Percentiles rank a stretch among this genome's conserved stretches.
phyloP scores from a whole-genome alignment of 768 basidiomycete genomes.

The Serpula lacrymans region DNA sequence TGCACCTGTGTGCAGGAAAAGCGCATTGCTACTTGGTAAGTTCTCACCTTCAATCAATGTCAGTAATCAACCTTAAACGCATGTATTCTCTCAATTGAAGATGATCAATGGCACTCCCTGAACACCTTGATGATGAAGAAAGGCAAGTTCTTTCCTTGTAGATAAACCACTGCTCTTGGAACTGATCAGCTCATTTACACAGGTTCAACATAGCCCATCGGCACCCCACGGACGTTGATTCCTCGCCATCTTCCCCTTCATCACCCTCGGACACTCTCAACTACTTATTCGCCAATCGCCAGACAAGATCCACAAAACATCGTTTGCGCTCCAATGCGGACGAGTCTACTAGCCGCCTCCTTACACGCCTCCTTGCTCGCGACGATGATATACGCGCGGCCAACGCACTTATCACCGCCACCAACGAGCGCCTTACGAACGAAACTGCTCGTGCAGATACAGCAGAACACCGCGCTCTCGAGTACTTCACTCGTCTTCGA shows the following conservation, averaged over 20 bases:
- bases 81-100: neutral
- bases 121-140: constrained; percentile 26
- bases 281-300: constrained; percentile 15
- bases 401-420: constrained; percentile 21
- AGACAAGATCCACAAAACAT: constrained; percentile 23
- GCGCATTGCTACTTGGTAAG: too few species aligned
- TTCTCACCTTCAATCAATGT: too few species aligned
- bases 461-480: constrained; percentile 46
- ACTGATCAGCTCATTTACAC: neutral
- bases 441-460: constrained; percentile 41
- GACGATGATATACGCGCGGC: constrained; percentile 31
- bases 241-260: constrained; percentile 22
- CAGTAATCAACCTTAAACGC: neutral
- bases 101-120: constrained; percentile 22
- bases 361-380: constrained; percentile 24
- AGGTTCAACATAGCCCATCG: constrained; percentile 23
- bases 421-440: constrained; percentile 32
- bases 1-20: too few species aligned
- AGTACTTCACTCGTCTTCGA: constrained; percentile 40
- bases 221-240: constrained; percentile 28
- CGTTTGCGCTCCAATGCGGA: constrained; percentile 24
- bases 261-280: constrained; percentile 15
- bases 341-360: constrained; percentile 25
- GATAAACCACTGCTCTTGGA: neutral
- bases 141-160: constrained; percentile 12